A percentile compares a stretch with the other conserved stretches of the same genome.
phyloP scores from a whole-genome alignment of 2,329 filamentous ascomycete species.

The Xylariaceae sp. region DNA sequence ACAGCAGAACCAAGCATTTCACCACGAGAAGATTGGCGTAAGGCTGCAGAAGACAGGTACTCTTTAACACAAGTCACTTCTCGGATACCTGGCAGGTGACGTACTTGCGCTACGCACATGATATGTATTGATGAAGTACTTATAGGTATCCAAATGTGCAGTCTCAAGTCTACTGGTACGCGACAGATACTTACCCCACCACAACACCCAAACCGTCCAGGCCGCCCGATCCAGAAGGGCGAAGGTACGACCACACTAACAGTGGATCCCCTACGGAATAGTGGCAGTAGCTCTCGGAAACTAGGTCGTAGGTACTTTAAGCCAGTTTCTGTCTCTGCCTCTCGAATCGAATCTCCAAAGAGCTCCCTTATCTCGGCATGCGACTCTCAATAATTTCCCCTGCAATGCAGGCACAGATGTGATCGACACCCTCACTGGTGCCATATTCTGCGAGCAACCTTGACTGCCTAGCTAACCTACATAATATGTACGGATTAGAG shows the following conservation, averaged over 20 bases:
- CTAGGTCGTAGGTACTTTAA: neutral
- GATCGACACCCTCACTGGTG: neutral
- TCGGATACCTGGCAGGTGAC: no score
- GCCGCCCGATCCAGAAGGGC: neutral
- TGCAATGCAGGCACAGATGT: neutral
- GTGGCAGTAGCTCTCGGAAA: neutral
- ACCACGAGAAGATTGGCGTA: neutral
- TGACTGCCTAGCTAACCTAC: neutral
- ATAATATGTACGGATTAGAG: neutral
- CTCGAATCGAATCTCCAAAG: neutral
- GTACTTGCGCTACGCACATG: no score
- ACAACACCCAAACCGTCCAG: neutral
- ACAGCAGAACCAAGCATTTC: neutral
- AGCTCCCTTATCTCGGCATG: neutral
- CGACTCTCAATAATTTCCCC: slow-evolving; percentile 4
- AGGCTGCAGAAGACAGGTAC: neutral
- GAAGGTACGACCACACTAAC: neutral
- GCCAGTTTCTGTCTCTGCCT: neutral
- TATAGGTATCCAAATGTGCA: no score
- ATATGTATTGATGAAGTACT: no score
- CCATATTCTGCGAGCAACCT: neutral
- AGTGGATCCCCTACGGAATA: neutral
- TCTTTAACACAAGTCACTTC: no score
- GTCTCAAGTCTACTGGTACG: neutral
- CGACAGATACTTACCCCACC: neutral